phyloP scores from a whole-genome alignment of 768 basidiomycete genomes.

The Pleurotus cornucopiae region DNA sequence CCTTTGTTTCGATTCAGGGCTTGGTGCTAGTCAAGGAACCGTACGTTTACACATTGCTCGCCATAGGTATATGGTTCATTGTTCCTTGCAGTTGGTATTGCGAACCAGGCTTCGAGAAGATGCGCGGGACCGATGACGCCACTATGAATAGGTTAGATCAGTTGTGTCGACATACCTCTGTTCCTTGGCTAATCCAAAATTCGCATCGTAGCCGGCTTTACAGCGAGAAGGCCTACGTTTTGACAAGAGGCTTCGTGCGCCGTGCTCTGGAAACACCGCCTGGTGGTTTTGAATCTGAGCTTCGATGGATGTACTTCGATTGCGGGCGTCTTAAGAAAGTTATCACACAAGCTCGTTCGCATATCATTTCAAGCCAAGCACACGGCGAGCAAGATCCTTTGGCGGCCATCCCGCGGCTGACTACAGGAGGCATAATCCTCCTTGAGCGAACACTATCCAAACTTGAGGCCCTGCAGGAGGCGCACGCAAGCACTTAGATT shows the following conservation, averaged over 20 bases:
- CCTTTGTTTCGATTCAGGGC: constrained; percentile 91
- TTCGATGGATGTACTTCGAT: constrained; percentile 68
- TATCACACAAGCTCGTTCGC: constrained; percentile 50
- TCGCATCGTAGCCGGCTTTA: constrained; percentile 68
- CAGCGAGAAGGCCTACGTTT: constrained; percentile 89
- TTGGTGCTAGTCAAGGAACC: constrained; percentile 91
- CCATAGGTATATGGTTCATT: not conserved
- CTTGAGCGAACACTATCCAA: constrained; percentile 71
- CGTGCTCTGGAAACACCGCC: constrained; percentile 81
- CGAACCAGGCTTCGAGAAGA: constrained; percentile 91
- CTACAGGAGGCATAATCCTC: constrained; percentile 74
- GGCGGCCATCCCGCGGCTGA: constrained; percentile 69
- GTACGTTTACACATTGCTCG: constrained; percentile 38
- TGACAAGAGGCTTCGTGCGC: constrained; percentile 87
- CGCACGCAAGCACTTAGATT: too few species aligned
- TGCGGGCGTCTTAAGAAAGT: constrained; percentile 66
- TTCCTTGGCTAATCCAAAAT: constrained; percentile 7
- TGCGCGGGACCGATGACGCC: constrained; percentile 87
- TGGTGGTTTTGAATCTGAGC: constrained; percentile 65
- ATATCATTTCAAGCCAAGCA: constrained; percentile 66
- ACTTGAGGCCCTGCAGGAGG: constrained; percentile 43
- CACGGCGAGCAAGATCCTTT: constrained; percentile 29
- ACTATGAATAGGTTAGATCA: constrained; percentile 69
- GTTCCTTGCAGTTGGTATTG: constrained; percentile 66
- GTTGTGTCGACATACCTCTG: not conserved